These are phyloP conservation scores for Tolypocladium tropicale DNA, from an alignment of 2,329 filamentous ascomycete species.

Conservation along the genomic window DNA sequence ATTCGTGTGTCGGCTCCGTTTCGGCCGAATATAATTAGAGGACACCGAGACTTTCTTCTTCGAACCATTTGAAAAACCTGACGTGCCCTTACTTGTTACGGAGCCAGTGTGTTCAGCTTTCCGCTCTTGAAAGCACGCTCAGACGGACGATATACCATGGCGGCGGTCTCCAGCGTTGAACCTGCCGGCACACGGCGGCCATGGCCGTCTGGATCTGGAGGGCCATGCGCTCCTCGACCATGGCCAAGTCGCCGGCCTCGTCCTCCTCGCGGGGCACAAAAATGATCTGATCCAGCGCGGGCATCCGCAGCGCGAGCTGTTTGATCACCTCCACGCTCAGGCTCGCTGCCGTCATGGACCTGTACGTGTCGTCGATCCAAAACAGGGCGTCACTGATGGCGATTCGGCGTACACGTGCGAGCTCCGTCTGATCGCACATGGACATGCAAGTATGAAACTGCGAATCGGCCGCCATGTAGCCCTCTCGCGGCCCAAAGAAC, in stretches of 20 bases:
- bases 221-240: conserved; percentile 23
- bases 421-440: conserved; percentile 29
- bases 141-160: conserved; percentile 27
- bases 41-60: not conserved
- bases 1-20: not conserved
- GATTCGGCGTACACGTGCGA: conserved; percentile 28
- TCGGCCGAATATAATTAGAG: not conserved
- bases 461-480: conserved; percentile 33
- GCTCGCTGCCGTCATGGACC: conserved; percentile 26
- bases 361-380: conserved; percentile 23
- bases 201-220: conserved; percentile 27
- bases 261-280: conserved; percentile 32
- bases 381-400: conserved; percentile 36
- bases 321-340: conserved; percentile 29
- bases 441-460: conserved; percentile 34
- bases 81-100: not conserved
- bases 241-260: conserved; percentile 15
- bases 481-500: conserved; percentile 34
- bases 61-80: not conserved
- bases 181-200: conserved; percentile 16
- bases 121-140: conserved; percentile 10
- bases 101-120: conserved; percentile 2
- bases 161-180: conserved; percentile 21
- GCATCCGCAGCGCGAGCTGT: conserved; percentile 26
- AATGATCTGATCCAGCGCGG: conserved; percentile 28